phyloP scores from a whole-genome alignment of 495 filamentous ascomycete genomes.

The Trypethelium eluteriae region DNA sequence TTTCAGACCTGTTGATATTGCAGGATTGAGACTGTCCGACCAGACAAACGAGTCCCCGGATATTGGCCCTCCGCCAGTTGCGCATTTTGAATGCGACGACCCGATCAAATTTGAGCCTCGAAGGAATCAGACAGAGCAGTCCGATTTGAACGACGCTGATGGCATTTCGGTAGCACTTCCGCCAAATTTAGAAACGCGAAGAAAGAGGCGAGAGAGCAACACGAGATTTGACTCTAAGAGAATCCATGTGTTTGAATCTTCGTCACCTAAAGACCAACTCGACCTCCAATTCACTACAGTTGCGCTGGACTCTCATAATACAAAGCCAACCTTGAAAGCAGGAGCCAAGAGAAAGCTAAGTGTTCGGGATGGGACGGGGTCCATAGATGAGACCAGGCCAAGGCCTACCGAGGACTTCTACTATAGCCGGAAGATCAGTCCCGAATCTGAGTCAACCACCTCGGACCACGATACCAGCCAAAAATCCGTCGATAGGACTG shows the following conservation, averaged over 20 bases:
- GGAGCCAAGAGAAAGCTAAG: constrained; percentile 59
- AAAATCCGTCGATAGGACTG: neutral
- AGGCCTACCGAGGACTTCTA: constrained; percentile 42
- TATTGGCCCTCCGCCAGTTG: constrained; percentile 57
- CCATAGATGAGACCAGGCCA: constrained; percentile 38
- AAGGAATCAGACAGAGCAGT: constrained; percentile 8
- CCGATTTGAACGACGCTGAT: constrained; percentile 23
- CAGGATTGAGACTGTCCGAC: constrained; percentile 20
- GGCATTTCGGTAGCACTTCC: constrained; percentile 30
- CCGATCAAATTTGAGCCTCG: constrained; percentile 48
- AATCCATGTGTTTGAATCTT: constrained; percentile 25
- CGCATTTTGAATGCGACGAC: constrained; percentile 55
- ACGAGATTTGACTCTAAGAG: constrained; percentile 28
- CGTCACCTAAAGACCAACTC: constrained; percentile 25
- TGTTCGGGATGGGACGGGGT: constrained; percentile 34
- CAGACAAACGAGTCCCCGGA: constrained; percentile 52
- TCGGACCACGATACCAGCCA: neutral
- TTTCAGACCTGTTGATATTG: constrained; percentile 19
- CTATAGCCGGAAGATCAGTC: constrained; percentile 34
- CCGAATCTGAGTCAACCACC: neutral
- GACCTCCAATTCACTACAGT: constrained; percentile 7
- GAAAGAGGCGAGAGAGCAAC: constrained; percentile 44
- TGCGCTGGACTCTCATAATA: constrained; percentile 7
- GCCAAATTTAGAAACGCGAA: constrained; percentile 45
- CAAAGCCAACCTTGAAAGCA: constrained; percentile 34